A percentile compares a stretch with the other conserved stretches of the same genome.
Conservation (phyloP, 1,284 basidiomycete species). For the Fomitopsis pinicola region DNA sequence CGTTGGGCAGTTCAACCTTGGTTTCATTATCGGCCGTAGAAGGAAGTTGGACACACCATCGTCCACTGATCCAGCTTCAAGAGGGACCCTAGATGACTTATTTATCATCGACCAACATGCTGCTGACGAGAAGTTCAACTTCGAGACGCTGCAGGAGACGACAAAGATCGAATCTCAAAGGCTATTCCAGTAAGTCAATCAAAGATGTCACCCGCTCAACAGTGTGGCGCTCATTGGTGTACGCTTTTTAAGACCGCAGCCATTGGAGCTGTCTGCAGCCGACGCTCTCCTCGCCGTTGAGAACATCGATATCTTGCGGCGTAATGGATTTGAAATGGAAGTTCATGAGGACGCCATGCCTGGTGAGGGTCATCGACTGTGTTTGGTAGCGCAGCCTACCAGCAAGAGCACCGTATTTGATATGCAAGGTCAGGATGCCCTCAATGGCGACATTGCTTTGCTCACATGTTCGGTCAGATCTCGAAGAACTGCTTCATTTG, state of each 20-base stretch:
- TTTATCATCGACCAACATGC: conserved; percentile 94
- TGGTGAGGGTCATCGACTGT: conserved; percentile 51
- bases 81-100: conserved; percentile 64
- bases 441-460: not conserved
- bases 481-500: conserved; percentile 91
- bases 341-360: conserved; percentile 50
- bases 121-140: conserved; percentile 97
- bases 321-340: conserved; percentile 85
- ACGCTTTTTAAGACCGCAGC: conserved; percentile 54
- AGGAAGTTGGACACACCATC: conserved; percentile 13
- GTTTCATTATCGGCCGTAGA: conserved; percentile 88
- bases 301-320: conserved; percentile 74
- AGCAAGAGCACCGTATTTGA: conserved; percentile 88
- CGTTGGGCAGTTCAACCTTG: conserved; percentile 94
- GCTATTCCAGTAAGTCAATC: conserved; percentile 62
- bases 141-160: conserved; percentile 87
- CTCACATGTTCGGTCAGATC: conserved; percentile 48
- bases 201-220: not conserved
- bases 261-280: conserved; percentile 82
- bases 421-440: conserved; percentile 46
- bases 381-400: conserved; percentile 81
- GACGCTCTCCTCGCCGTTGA: conserved; percentile 90
- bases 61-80: conserved; percentile 17
- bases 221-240: not conserved
- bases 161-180: conserved; percentile 87